These are phyloP conservation scores for Allium cepa DNA, from an alignment of 106 monocot genomes.

Conservation along the genomic window DNA sequence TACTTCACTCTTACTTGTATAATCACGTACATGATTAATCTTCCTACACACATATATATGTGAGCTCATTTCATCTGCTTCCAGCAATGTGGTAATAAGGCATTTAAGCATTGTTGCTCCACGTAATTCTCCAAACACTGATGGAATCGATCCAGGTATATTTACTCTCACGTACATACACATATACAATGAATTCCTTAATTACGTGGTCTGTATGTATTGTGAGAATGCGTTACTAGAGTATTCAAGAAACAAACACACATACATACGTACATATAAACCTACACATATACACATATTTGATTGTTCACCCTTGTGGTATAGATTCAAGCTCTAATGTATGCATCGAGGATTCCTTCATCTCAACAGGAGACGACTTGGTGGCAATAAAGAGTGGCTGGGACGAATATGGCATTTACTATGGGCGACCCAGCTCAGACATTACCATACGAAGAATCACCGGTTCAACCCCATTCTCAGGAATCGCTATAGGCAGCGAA, in stretches of 20 bases:
- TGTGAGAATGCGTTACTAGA: no score
- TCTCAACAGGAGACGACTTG: constrained; percentile 62
- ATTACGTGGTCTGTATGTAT: no score
- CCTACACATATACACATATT: no score
- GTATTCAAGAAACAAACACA: no score
- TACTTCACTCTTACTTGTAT: no score
- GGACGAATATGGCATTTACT: constrained; percentile 72
- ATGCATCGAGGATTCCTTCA: constrained; percentile 66
- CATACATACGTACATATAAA: no score
- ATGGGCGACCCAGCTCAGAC: constrained; percentile 38
- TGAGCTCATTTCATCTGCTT: background rate
- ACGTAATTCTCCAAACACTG: constrained; percentile 18
- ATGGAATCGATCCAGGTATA: constrained; percentile 17
- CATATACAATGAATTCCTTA: no score
- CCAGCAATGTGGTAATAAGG: constrained; percentile 26
- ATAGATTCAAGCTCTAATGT: constrained; percentile 74
- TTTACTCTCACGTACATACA: no score
- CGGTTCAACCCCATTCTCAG: constrained; percentile 59
- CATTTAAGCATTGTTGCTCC: constrained; percentile 10
- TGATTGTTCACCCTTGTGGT: no score
- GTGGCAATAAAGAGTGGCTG: constrained; percentile 66
- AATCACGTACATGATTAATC: no score
- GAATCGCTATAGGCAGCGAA: constrained; percentile 54
- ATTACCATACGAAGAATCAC: constrained; percentile 45
- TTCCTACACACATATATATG: no score